Evolutionary conservation across 23 red algal species (phyloP), one percentile per base, ranked within the genome.

Genomic region (Gracilaria gracilis): DNA sequence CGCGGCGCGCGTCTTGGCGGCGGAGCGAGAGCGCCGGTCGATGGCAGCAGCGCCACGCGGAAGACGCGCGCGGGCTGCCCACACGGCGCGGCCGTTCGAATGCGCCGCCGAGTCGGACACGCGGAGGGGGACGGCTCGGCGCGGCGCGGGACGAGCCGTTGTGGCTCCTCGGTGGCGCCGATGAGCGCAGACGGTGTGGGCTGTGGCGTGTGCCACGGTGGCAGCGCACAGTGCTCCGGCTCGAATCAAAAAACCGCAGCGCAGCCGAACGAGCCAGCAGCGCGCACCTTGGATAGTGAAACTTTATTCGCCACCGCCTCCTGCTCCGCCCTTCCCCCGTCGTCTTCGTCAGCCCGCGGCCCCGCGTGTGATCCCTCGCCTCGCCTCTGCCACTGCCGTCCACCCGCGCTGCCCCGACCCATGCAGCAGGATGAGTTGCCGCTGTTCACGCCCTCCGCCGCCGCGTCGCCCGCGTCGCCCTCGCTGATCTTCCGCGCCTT

Each of bases 391-490:
- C 64, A 15, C 31, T 1, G 31, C 32, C 9, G 9, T 6, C 51
- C 8, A 2, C 0, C 64, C 31, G 8, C 64, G 64, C 32, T 13
- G 29, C 19, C 37, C 64, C 3, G 64, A 36, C 51, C 84, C 67
- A 87, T 87, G 66, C 65, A 67, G 64, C 84, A 87, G 73, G 84
- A 87, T 59, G 67, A 70, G 47, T n/a, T 90, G 7, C 87, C 87
- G n/a, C 57, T 90, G 67, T 90, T 90, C 59, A 80, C 51, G 47
- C 35, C 74, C 35, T 66, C 67, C 54, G 19, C 54, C 71, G 9
- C 47, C 21, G 53, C 73, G 35, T 3, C 87, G 28, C 74, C 87
- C 14, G 49, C 51, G 25, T 74, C 87, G n/a, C 34, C 71, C 2
- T 81, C 87, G 11, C 42, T 66, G 25, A 51, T 50, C 40, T 54